Evolutionary conservation across 1,284 basidiomycete species (phyloP).

Genomic region (Fomitopsis betulina): DNA sequence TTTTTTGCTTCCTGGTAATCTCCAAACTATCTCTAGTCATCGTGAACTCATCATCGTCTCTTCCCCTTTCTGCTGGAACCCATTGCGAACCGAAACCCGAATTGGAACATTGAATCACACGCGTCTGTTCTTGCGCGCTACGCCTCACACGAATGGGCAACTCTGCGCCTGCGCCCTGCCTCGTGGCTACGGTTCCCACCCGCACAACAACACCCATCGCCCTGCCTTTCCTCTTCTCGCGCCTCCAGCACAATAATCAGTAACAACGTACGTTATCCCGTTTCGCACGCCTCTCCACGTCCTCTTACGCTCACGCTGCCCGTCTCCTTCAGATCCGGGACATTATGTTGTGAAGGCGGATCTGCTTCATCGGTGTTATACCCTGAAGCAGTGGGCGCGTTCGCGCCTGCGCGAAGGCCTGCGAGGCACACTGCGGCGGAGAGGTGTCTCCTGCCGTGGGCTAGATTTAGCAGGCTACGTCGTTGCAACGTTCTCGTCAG

Average conservation of each 20-base stretch:
- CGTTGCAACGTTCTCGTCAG: neutral
- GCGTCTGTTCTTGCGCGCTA: constrained; percentile 7
- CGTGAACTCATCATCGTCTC: constrained; percentile 15
- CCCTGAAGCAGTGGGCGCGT: neutral
- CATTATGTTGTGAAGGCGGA: constrained; percentile 40
- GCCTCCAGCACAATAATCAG: constrained; percentile 54
- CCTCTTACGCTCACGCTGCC: neutral
- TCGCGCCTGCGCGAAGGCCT: neutral
- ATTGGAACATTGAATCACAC: constrained; percentile 3
- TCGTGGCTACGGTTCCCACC: constrained; percentile 5
- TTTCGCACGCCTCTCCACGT: constrained; percentile 8
- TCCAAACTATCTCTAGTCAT: constrained; percentile 11
- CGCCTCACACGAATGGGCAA: neutral
- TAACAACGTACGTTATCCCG: constrained; percentile 57
- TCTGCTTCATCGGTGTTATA: neutral
- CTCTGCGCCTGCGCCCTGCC: neutral
- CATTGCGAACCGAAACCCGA: neutral
- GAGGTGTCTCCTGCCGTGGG: neutral
- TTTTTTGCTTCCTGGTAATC: constrained; percentile 11
- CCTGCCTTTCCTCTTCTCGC: neutral
- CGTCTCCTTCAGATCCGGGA: constrained; percentile 40
- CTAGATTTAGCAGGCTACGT: neutral
- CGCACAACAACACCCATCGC: neutral
- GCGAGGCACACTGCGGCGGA: neutral
- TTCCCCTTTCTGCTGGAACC: constrained; percentile 9